Evolutionary conservation across 495 filamentous ascomycete genomes (phyloP), one percentile per base, ranked within the genome.

Genomic region (Talaromyces stipitatus): DNA sequence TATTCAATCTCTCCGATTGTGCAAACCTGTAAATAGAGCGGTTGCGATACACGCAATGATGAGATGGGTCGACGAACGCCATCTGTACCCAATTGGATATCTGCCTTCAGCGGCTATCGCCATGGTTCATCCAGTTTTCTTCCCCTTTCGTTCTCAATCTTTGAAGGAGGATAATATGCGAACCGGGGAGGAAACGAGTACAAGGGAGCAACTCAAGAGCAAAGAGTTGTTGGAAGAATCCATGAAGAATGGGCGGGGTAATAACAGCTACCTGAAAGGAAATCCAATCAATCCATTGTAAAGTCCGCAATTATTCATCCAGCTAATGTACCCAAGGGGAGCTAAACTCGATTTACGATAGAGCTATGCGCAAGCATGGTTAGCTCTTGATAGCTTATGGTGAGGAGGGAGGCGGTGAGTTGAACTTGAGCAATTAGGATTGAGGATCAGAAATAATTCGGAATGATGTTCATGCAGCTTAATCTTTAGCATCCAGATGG

Each of bases 41-140:
- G 62, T 58, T n/a, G 30, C 38, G 50, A 66, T 64, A 26, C 59
- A 58, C 24, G 55, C 53, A 9, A 64, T 36, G 26, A 66, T 64
- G 27, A 66, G 64, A 14, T 20, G 18, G 18, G 56, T 56, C 0
- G 64, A 66, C 9, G 64, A 64, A 14, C 64, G 62, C 64, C 64
- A 66, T 56, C 22, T 29, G 22, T 54, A 54, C 24, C 51, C 51
- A 3, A 12, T n/a, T 23, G 14, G 43, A 7, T 47, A 20, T 8
- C 18, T 47, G 20, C 43, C 20, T 3, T 38, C 14, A 16, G 33
- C 16, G 33, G 14, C 33, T 18, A 38, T 38, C 33, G 33, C 33
- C 33, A 38, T 38, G n/a, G 3, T 38, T 38, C 6, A 16, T 16
- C n/a, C n/a, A 16, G 33, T 5, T n/a, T n/a, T 38, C 14, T 38